Evolutionary conservation across 345 rosid genomes (phyloP).

Genomic region (Corymbia maculata): DNA sequence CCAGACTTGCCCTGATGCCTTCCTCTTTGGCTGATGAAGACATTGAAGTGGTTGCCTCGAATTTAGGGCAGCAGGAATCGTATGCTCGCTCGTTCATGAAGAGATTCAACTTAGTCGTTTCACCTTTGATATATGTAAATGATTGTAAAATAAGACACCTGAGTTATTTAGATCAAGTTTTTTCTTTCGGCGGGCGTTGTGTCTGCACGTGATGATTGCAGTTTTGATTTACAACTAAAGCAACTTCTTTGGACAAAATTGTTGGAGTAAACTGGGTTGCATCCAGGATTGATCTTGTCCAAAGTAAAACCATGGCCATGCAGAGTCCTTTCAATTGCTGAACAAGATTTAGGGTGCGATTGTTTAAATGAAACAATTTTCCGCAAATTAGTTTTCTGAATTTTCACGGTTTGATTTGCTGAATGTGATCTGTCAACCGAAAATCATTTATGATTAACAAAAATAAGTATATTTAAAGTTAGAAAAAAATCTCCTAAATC

Average conservation of each 20-base stretch:
- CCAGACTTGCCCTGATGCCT: background rate
- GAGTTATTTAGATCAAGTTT: background rate
- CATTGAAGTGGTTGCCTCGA: background rate
- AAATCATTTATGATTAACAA: background rate
- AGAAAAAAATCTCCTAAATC: background rate
- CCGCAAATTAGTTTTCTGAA: background rate
- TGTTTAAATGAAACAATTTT: background rate
- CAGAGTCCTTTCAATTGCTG: background rate
- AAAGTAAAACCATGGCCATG: background rate
- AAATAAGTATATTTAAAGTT: background rate
- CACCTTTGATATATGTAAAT: background rate
- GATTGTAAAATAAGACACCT: background rate
- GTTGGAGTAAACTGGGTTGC: background rate
- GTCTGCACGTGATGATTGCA: background rate
- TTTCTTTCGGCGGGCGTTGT: background rate
- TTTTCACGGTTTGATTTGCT: background rate
- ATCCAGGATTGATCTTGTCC: background rate
- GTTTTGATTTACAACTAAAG: background rate
- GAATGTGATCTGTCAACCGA: background rate
- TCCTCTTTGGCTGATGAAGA: background rate
- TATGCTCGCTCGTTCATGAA: background rate
- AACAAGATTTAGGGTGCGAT: background rate
- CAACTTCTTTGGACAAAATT: background rate
- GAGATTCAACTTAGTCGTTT: background rate
- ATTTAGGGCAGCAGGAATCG: background rate